Conservation (phyloP, 345 rosid species). For the Acer saccharum region DNA sequence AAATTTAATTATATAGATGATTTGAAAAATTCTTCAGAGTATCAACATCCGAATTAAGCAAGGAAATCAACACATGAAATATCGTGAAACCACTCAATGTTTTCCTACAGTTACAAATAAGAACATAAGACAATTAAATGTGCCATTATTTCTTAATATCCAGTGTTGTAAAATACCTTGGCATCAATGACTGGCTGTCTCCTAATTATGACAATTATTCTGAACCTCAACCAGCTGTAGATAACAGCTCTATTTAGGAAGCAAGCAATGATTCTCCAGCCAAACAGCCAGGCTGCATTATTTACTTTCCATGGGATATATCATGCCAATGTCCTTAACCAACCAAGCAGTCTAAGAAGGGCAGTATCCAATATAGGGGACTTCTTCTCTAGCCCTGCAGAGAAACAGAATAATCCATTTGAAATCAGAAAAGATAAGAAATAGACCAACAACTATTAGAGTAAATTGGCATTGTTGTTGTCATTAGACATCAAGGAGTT, state of each 20-base stretch:
- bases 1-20: background rate
- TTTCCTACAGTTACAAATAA: background rate
- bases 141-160: background rate
- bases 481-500: background rate
- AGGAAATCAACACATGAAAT: background rate
- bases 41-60: background rate
- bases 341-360: constrained; percentile 70
- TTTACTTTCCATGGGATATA: constrained; percentile 3
- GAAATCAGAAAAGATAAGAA: background rate
- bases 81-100: constrained; percentile 4
- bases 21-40: background rate
- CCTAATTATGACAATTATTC: background rate
- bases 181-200: background rate
- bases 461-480: background rate
- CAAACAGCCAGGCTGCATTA: background rate
- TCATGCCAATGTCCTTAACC: constrained; percentile 82
- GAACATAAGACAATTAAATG: background rate
- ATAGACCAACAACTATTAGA: background rate
- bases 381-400: constrained; percentile 75
- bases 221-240: background rate
- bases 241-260: constrained; percentile 2
- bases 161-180: constrained; percentile 4
- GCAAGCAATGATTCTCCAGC: constrained; percentile 5
- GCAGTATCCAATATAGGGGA: constrained; percentile 67
- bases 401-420: background rate